phyloP scores from a whole-genome alignment of 495 filamentous ascomycete species.

The Amniculicola lignicola region DNA sequence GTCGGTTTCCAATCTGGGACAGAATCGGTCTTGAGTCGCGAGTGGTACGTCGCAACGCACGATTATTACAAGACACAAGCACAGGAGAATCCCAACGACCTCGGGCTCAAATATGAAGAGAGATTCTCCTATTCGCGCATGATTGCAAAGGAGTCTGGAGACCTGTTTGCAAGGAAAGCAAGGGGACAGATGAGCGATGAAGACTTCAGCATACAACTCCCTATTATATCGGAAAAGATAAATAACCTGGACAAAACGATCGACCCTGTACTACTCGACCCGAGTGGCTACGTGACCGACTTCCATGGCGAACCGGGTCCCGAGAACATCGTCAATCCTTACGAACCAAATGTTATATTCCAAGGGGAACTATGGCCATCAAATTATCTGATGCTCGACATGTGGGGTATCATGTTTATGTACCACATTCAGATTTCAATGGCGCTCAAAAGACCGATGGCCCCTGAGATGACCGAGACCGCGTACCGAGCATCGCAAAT shows the following conservation, averaged over 20 bases:
- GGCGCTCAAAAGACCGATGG: constrained; percentile 49
- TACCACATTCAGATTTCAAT: constrained; percentile 68
- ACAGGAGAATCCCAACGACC: constrained; percentile 57
- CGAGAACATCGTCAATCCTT: constrained; percentile 69
- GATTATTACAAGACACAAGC: constrained; percentile 60
- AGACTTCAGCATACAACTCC: constrained; percentile 62
- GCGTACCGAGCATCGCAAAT: constrained; percentile 71
- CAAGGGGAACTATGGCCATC: constrained; percentile 64
- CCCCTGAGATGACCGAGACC: constrained; percentile 53
- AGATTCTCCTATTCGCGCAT: constrained; percentile 64
- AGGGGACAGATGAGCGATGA: constrained; percentile 60
- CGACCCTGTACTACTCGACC: constrained; percentile 57
- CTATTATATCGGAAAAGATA: constrained; percentile 53
- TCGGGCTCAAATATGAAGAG: constrained; percentile 63
- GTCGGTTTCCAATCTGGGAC: constrained; percentile 78
- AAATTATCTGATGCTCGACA: constrained; percentile 74
- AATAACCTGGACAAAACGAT: constrained; percentile 56
- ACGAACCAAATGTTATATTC: constrained; percentile 63
- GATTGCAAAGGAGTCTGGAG: constrained; percentile 75
- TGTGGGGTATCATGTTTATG: constrained; percentile 75
- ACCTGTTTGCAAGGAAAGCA: constrained; percentile 68
- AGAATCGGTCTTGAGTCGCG: constrained; percentile 66
- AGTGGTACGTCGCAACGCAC: constrained; percentile 72
- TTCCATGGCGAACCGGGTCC: constrained; percentile 53
- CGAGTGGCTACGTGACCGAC: constrained; percentile 55